Evolutionary conservation across 768 basidiomycete species (phyloP).

Genomic region (Tephrocybe rancida): DNA sequence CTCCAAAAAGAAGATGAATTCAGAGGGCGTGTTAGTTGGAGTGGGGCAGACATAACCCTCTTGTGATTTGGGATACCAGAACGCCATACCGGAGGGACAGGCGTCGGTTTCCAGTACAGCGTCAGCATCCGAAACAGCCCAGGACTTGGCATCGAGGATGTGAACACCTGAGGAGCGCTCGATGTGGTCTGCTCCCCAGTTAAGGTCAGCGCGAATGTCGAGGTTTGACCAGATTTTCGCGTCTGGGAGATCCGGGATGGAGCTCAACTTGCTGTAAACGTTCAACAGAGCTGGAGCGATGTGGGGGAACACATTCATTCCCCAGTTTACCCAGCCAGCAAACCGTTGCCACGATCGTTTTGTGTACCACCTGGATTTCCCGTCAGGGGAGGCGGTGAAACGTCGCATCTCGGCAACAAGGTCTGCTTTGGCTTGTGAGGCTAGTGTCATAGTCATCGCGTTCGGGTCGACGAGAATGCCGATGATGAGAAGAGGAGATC

Average conservation of each 20-base stretch:
- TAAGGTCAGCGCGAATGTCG: conserved; percentile 21
- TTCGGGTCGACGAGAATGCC: conserved; percentile 39
- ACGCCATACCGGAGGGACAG: conserved; percentile 18
- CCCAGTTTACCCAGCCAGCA: conserved; percentile 41
- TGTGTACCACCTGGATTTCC: background rate
- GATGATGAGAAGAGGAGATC: conserved; percentile 32
- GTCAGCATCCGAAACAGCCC: conserved; percentile 18
- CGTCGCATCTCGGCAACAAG: conserved; percentile 14
- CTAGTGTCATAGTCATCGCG: conserved; percentile 28
- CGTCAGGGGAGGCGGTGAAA: background rate
- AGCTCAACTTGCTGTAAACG: conserved; percentile 33
- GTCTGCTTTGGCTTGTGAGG: background rate
- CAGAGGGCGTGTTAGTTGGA: background rate
- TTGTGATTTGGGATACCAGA: conserved; percentile 18
- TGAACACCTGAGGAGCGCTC: conserved; percentile 17
- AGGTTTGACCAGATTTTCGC: conserved; percentile 24
- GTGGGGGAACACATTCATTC: conserved; percentile 35
- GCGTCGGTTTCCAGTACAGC: conserved; percentile 23
- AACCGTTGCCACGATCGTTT: conserved; percentile 29
- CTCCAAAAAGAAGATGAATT: conserved; percentile 28
- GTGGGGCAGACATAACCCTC: conserved; percentile 15
- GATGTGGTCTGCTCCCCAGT: conserved; percentile 25
- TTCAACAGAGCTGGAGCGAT: conserved; percentile 27
- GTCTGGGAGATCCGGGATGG: conserved; percentile 17
- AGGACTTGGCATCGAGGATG: conserved; percentile 19